These are phyloP conservation scores for Leccinum subgranulosum DNA, from an alignment of 768 basidiomycete genomes.

Conservation along the genomic window DNA sequence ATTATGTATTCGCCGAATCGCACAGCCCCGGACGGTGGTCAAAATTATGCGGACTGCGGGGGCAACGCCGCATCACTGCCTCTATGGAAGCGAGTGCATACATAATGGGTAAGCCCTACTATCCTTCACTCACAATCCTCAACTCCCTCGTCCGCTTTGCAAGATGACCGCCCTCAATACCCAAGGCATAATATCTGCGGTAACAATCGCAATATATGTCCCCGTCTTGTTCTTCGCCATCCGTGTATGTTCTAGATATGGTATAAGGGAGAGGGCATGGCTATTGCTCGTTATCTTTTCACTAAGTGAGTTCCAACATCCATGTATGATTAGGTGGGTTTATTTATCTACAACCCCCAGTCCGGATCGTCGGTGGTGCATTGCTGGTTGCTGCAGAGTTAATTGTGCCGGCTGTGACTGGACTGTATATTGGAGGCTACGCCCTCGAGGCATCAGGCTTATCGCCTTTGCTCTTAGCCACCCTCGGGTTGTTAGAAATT, in stretches of 20 bases:
- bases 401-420: constrained; percentile 34
- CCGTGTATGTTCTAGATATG: constrained; percentile 49
- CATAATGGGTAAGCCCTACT: constrained; percentile 17
- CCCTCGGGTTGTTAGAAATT: constrained; percentile 35
- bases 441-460: constrained; percentile 39
- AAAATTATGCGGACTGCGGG: neutral
- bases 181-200: constrained; percentile 54
- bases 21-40: constrained; percentile 14
- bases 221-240: constrained; percentile 49
- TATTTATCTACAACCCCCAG: constrained; percentile 32
- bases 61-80: constrained; percentile 18
- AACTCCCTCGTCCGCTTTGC: neutral
- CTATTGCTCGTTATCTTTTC: constrained; percentile 64
- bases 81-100: constrained; percentile 3
- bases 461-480: constrained; percentile 38
- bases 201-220: constrained; percentile 56
- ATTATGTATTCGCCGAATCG: neutral
- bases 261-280: constrained; percentile 62
- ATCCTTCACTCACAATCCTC: neutral
- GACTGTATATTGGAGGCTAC: constrained; percentile 52
- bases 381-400: constrained; percentile 55
- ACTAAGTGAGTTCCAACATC: constrained; percentile 38
- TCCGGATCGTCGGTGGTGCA: constrained; percentile 55
- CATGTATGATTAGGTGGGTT: neutral
- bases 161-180: constrained; percentile 34